Conservation (phyloP, 169 alveolate genomes). For the Plasmodium vivax region DNA sequence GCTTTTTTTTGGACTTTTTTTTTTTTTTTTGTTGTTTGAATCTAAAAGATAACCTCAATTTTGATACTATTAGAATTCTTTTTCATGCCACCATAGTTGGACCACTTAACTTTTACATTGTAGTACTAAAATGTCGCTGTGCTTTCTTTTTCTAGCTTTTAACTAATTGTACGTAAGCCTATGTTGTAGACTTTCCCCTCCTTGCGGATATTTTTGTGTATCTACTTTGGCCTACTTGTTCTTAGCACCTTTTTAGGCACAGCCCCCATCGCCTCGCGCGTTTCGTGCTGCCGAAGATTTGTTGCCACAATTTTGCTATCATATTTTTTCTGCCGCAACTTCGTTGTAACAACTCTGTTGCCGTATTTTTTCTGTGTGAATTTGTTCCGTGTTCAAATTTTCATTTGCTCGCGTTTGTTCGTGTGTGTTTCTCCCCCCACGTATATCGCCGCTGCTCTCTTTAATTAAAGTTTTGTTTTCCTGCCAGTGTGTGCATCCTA, state of each 20-base stretch:
- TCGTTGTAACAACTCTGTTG: neutral
- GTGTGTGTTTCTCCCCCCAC: neutral
- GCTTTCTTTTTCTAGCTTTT: neutral
- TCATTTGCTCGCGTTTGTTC: neutral
- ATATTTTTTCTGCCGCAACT: neutral
- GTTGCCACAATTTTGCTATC: neutral
- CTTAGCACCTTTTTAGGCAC: neutral
- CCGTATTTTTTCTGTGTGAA: neutral
- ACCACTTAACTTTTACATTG: neutral
- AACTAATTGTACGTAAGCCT: neutral
- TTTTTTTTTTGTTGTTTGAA: neutral
- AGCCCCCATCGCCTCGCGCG: neutral
- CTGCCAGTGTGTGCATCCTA: neutral
- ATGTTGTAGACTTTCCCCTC: neutral
- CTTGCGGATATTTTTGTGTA: slow-evolving; percentile 1
- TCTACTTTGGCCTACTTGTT: neutral
- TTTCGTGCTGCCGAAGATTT: neutral
- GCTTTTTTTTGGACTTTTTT: neutral
- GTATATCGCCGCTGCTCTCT: neutral
- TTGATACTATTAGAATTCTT: neutral
- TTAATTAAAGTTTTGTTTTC: neutral
- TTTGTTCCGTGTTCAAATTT: neutral
- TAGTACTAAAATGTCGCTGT: neutral
- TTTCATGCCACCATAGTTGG: neutral
- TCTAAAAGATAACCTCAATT: neutral